These are phyloP conservation scores for Yamadazyma dendronema DNA, from an alignment of 1,139 yeast species.

Conservation along the genomic window DNA sequence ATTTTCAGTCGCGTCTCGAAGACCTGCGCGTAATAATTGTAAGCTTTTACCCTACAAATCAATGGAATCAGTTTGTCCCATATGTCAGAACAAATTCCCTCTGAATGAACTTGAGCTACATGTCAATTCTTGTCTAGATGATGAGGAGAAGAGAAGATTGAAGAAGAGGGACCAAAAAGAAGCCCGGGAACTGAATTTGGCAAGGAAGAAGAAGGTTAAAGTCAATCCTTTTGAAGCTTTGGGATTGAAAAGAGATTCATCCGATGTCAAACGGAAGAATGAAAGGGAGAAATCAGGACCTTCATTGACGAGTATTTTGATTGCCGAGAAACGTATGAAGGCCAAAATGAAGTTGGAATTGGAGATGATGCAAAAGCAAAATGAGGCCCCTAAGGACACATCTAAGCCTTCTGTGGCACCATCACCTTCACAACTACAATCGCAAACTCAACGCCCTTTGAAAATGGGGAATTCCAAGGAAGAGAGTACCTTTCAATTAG, in stretches of 20 bases:
- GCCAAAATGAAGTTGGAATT: slow-evolving; percentile 14
- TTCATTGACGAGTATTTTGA: slow-evolving; percentile 29
- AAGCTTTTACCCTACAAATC: no score
- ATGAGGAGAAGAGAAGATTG: slow-evolving; percentile 9
- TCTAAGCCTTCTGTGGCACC: no score
- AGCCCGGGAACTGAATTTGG: neutral
- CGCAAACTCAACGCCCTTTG: neutral
- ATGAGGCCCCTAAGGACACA: neutral
- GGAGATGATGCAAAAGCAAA: slow-evolving; percentile 8
- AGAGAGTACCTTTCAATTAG: slow-evolving; percentile 3
- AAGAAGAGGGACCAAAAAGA: neutral
- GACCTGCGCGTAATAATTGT: no score
- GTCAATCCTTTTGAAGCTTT: slow-evolving; percentile 27
- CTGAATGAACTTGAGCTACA: slow-evolving; percentile 33
- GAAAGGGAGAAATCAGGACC: slow-evolving; percentile 22
- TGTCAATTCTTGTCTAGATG: slow-evolving; percentile 26
- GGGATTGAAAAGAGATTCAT: slow-evolving; percentile 30
- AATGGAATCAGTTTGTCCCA: slow-evolving; percentile 29
- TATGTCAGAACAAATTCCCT: slow-evolving; percentile 29
- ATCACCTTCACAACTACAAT: no score
- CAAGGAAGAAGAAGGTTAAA: slow-evolving; percentile 4
- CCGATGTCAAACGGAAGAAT: slow-evolving; percentile 19
- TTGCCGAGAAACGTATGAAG: slow-evolving; percentile 32
- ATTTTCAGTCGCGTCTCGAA: slow-evolving; percentile 7
- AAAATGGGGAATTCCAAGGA: neutral